Base-by-base conservation (phyloP, 257 asterid genomes). In the Solanum pimpinellifolium region DNA sequence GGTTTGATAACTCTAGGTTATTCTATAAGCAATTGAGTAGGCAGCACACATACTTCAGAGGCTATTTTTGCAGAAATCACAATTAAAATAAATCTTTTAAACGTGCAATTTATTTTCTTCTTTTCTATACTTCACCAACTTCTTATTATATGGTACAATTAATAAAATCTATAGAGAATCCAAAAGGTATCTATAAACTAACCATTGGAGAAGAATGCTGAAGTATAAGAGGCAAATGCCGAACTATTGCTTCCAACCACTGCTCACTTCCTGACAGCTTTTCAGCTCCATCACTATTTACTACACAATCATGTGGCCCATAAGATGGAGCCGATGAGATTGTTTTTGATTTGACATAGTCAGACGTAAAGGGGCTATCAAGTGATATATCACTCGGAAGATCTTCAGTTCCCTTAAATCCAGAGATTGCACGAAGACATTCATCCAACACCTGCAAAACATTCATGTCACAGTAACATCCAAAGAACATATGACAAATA, bases 361-460 rank as follows among this genome's bases (percentile, higher is more conserved):
- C 99, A 90, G 98, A 94, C 74, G 94, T 94, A 91, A 96, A 96
- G 74, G 99, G 98, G 89, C 91, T 94, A 89, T 90, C 95, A 87
- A 94, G 89, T 86, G 91, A 89, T 76, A 92, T 95, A 90, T 96
- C 98, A 90, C 92, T 93, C 85, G 96, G 91, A 86, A 92, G 93
- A 93, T 96, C 99, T 90, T 96, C 99, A 84, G 97, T 94, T 89
- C 99, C 99, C 91, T 93, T 93, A 92, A 96, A 96, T 86, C 96
- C 98, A 87, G 98, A 94, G 74, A 94, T 92, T 69, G 99, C 99
- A 89, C 99, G 99, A 88, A 96, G 98, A 89, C 95, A 92, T 91
- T 95, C 98, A 92, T 96, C 99, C 90, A 96, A 88, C 89, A 95
- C 94, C 99, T 96, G 95, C 80, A 90, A 84, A 81, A 31, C 73